phyloP scores from a whole-genome alignment of 2,329 filamentous ascomycete genomes.

The Phaeoacremonium minimum region DNA sequence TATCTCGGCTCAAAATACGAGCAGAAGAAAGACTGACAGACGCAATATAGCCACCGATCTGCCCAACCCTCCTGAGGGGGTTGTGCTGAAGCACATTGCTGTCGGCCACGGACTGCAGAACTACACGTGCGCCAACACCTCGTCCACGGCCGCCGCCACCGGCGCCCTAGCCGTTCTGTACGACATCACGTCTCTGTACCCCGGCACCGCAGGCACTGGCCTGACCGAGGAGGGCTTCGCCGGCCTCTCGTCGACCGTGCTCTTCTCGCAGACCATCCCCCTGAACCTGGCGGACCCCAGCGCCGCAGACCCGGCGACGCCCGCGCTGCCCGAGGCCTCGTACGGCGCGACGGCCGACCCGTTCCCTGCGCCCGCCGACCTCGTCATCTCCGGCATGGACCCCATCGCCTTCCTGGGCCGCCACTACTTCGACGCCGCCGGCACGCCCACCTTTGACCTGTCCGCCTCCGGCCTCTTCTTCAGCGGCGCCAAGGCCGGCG shows the following conservation, averaged over 20 bases:
- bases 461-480: slow-evolving; percentile 30
- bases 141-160: slow-evolving; percentile 28
- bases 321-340: slow-evolving; percentile 19
- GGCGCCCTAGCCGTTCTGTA: slow-evolving; percentile 59
- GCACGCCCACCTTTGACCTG: slow-evolving; percentile 58
- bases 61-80: slow-evolving; percentile 28
- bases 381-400: slow-evolving; percentile 27
- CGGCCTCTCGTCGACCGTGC: slow-evolving; percentile 30
- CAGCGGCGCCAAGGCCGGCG: slow-evolving; percentile 42
- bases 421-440: slow-evolving; percentile 59
- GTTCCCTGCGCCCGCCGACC: slow-evolving; percentile 34
- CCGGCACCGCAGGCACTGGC: slow-evolving; percentile 31
- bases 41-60: slow-evolving; percentile 35
- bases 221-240: slow-evolving; percentile 32
- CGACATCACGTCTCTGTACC: slow-evolving; percentile 50
- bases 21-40: background rate
- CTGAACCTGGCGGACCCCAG: slow-evolving; percentile 35
- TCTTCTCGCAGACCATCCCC: slow-evolving; percentile 38
- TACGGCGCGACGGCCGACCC: slow-evolving; percentile 41
- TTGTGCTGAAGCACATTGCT: slow-evolving; percentile 48
- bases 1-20: background rate
- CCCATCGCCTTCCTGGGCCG: slow-evolving; percentile 48
- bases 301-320: slow-evolving; percentile 19
- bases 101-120: slow-evolving; percentile 65
- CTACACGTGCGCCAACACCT: slow-evolving; percentile 53